Conservation (phyloP, 2,329 filamentous ascomycete species). For the Periconia digitata region DNA sequence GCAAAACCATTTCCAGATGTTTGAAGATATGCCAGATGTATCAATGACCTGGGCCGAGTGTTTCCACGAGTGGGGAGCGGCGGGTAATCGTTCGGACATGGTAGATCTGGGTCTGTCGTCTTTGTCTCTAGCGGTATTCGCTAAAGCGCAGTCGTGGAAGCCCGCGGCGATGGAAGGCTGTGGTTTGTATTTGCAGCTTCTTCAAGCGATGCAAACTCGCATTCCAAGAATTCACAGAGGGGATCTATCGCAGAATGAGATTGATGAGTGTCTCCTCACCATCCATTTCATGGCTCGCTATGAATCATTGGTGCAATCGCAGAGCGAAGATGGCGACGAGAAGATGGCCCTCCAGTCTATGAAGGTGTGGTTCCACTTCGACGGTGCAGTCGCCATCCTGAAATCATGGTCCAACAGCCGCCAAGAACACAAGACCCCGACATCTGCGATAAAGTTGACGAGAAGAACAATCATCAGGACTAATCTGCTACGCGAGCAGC, state of each 20-base stretch:
- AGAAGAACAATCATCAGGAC: not conserved
- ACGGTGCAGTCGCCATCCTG: not conserved
- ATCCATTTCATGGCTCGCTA: not conserved
- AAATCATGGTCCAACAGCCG: not conserved
- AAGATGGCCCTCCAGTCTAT: not conserved
- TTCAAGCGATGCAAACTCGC: not conserved
- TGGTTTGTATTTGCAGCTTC: not conserved
- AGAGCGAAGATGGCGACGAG: not conserved
- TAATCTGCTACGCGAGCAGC: not conserved
- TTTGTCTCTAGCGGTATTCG: not conserved
- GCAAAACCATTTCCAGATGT: not conserved
- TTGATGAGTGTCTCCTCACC: not conserved
- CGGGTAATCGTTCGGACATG: not conserved
- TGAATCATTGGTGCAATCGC: not conserved
- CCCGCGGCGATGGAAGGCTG: not conserved
- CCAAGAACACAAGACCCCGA: not conserved
- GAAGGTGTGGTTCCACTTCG: not conserved
- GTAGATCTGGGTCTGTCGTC: not conserved
- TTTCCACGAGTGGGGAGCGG: not conserved
- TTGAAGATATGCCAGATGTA: not conserved
- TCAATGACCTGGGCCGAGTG: not conserved
- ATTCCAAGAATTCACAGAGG: not conserved
- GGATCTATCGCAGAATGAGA: not conserved
- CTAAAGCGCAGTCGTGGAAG: not conserved
- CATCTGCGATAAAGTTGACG: not conserved